Evolutionary conservation across 208 protist genomes (phyloP).

Genomic region (Trypanosoma rangeli): DNA sequence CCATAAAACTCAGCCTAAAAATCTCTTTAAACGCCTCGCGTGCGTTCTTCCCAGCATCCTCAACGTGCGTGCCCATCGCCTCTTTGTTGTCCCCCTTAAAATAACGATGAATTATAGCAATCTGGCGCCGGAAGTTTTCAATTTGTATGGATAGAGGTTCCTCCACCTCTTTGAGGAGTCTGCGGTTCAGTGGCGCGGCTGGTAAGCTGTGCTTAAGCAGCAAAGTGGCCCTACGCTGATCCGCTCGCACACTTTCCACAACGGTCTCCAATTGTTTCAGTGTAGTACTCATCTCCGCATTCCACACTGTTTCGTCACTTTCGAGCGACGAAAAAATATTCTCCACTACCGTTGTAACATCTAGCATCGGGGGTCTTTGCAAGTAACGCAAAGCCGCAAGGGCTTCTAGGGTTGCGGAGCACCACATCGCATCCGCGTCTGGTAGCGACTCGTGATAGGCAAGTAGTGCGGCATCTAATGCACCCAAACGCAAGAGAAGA

Average conservation of each 20-base stretch:
- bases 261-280: constrained; percentile 34
- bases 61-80: background rate
- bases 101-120: constrained; percentile 9
- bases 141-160: constrained; percentile 17
- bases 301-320: constrained; percentile 50
- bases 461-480: constrained; percentile 48
- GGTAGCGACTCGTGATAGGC: constrained; percentile 63
- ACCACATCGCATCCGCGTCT: constrained; percentile 63
- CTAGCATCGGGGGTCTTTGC: constrained; percentile 40
- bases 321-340: constrained; percentile 49
- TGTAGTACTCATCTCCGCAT: constrained; percentile 15
- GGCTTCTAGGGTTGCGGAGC: constrained; percentile 72
- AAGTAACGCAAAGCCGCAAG: constrained; percentile 80
- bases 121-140: constrained; percentile 17
- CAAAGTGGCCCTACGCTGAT: constrained; percentile 16
- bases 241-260: constrained; percentile 5
- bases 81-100: constrained; percentile 4
- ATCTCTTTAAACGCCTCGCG: constrained; percentile 25
- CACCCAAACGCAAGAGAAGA: constrained; percentile 63
- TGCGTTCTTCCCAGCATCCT: constrained; percentile 1
- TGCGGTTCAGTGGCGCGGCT: constrained; percentile 2
- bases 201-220: constrained; percentile 13
- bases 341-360: constrained; percentile 21
- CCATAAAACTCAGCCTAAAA: constrained; percentile 39
- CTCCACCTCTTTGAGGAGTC: constrained; percentile 23